Conservation (phyloP, 2,329 filamentous ascomycete genomes). For the Karstenula rhodostoma region DNA sequence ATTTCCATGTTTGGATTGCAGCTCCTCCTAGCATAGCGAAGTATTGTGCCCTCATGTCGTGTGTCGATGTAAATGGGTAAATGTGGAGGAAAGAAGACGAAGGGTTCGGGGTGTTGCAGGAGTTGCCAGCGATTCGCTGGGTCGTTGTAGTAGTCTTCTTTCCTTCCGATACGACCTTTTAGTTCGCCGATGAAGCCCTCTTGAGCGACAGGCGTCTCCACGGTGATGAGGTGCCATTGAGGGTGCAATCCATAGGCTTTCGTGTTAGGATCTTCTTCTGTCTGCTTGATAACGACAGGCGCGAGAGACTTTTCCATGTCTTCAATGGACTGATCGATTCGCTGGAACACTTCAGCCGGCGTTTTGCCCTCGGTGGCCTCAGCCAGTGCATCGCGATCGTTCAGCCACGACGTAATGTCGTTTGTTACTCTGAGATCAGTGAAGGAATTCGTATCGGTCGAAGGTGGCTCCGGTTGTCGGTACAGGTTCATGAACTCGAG, state of each 20-base stretch:
- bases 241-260: slow-evolving; percentile 66
- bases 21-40: slow-evolving; percentile 90
- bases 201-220: slow-evolving; percentile 59
- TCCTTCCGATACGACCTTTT: slow-evolving; percentile 63
- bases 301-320: slow-evolving; percentile 59
- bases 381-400: slow-evolving; percentile 73
- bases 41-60: slow-evolving; percentile 81
- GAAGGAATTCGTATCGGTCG: slow-evolving; percentile 78
- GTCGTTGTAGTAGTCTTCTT: slow-evolving; percentile 57
- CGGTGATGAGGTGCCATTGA: slow-evolving; percentile 74
- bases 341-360: slow-evolving; percentile 74
- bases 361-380: slow-evolving; percentile 70
- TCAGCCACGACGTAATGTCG: slow-evolving; percentile 79
- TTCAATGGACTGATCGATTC: slow-evolving; percentile 64
- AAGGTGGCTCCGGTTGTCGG: slow-evolving; percentile 64
- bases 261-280: slow-evolving; percentile 58
- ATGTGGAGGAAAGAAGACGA: slow-evolving; percentile 76
- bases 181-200: slow-evolving; percentile 73
- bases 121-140: slow-evolving; percentile 57
- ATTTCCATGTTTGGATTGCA: slow-evolving; percentile 89
- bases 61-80: slow-evolving; percentile 95
- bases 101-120: slow-evolving; percentile 60
- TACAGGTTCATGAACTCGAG: slow-evolving; percentile 78
- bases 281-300: slow-evolving; percentile 61
- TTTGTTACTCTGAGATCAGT: slow-evolving; percentile 78